phyloP scores from a whole-genome alignment of 2,329 filamentous ascomycete species.

The Hypoxylon sp. region DNA sequence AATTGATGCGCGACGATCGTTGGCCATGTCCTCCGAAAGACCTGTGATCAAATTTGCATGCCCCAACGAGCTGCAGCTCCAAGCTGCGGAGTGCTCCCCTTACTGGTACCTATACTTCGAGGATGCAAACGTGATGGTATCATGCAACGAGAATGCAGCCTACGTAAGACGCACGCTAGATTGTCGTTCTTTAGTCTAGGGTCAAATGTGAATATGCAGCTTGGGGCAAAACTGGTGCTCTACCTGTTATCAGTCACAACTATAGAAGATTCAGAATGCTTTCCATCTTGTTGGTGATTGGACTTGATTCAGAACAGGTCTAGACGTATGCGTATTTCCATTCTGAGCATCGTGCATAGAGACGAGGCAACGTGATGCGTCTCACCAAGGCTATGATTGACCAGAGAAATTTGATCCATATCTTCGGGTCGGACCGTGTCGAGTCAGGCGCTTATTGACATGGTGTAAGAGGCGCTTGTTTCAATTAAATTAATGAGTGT shows the following conservation, averaged over 20 bases:
- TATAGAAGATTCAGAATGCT: not conserved
- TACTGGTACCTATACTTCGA: not conserved
- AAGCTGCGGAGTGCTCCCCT: not conserved
- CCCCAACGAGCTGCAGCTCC: not conserved
- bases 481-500: conserved; percentile 17
- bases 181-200: conserved; percentile 8
- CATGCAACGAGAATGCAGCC: conserved; percentile 5
- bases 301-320: not conserved
- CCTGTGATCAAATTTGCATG: conserved; percentile 2
- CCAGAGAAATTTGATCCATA: conserved; percentile 27
- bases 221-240: not conserved
- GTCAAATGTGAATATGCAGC: conserved; percentile 4
- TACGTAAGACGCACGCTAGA: conserved; percentile 19
- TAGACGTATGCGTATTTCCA: conserved; percentile 11
- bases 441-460: conserved; percentile 15
- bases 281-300: not conserved
- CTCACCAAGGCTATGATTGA: conserved; percentile 23
- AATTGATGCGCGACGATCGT: conserved; percentile 13
- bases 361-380: conserved; percentile 20
- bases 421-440: conserved; percentile 37
- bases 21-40: conserved; percentile 5
- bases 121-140: not conserved
- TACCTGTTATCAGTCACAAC: not conserved
- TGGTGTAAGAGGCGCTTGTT: conserved; percentile 21
- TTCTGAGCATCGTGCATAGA: conserved; percentile 29